Evolutionary conservation across 2,329 filamentous ascomycete species (phyloP), one percentile per base, ranked within the genome.

Genomic region (Microascus cirrosus): DNA sequence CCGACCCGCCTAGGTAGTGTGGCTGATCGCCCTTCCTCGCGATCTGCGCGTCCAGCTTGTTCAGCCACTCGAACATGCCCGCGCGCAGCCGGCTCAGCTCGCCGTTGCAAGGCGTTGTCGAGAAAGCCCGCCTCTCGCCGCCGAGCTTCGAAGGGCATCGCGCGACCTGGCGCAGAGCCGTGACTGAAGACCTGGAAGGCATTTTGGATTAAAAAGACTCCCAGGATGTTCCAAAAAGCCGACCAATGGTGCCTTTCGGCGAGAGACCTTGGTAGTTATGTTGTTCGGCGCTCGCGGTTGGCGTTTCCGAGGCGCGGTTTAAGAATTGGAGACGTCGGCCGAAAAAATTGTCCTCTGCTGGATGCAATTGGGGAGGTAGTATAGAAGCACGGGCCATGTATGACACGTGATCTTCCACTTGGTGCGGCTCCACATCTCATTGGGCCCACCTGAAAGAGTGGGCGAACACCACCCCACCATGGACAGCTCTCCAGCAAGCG

Each of bases 31-130:
- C 25, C 22, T 50, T 58, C 25, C 39, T 54, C 10, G 18, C n/a
- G 18, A 50, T n/a, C 24, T 53, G 22, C 36, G 25, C n/a, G 4
- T 63, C 55, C 2, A 59, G 59, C 1, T 63, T 65, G 11, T 68
- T 66, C 34, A 74, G 60, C 73, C 73, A 78, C 4, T 66, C 59
- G 32, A 69, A 68, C 68, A 78, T 75, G 39, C 60, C 59, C 59
- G 68, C 67, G 11, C 74, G 73, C 34, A 53, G 34, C 56, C 66
- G 66, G 57, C 68, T 70, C 64, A 69, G 71, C 65, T 74, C 73
- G 57, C 68, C 66, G 50, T 65, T 67, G 54, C 68, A 68, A 56
- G 69, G 63, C 24, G 74, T 76, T 50, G 73, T 70, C 57, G 71
- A 73, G 60, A 77, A 76, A 52, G 65, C 60, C 55, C 71, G 69